These are phyloP conservation scores for Zizania palustris DNA, from an alignment of 202 grass and related monocot species.

Conservation along the genomic window DNA sequence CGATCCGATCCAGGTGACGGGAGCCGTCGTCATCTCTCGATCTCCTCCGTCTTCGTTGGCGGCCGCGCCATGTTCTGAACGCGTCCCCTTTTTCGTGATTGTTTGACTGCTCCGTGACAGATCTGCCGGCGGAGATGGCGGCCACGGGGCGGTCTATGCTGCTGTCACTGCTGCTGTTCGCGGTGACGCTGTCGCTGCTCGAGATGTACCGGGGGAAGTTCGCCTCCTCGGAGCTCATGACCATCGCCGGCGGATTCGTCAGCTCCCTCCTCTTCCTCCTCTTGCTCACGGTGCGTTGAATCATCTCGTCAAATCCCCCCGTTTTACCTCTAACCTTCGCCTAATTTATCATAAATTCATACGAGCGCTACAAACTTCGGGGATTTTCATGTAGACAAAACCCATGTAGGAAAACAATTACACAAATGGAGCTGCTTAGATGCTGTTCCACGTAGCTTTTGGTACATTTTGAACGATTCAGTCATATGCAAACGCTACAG, in stretches of 20 bases:
- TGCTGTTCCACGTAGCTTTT: not conserved
- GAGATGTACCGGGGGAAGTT: conserved; percentile 82
- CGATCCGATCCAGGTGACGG: not conserved
- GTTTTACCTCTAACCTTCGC: not conserved
- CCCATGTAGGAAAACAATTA: not conserved
- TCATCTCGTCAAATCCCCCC: not conserved
- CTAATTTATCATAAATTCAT: conserved; percentile 7
- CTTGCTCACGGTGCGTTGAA: conserved; percentile 73
- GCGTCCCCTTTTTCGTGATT: not conserved
- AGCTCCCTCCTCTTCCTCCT: conserved; percentile 85
- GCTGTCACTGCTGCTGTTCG: conserved; percentile 74
- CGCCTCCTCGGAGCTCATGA: conserved; percentile 86
- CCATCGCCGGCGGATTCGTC: conserved; percentile 83
- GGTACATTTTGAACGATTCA: not conserved
- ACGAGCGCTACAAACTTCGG: not conserved
- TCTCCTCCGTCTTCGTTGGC: not conserved
- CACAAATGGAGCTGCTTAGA: not conserved
- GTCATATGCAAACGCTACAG: not conserved
- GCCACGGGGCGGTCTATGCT: conserved; percentile 72
- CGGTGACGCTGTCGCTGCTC: conserved; percentile 84
- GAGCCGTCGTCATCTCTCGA: not conserved
- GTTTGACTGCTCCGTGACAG: not conserved
- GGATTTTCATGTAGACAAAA: not conserved
- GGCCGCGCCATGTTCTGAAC: not conserved
- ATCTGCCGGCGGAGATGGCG: conserved; percentile 57